Evolutionary conservation across 129 eudicot genomes (phyloP), one percentile per base, ranked within the genome.

Genomic region (Helichrysum umbraculigerum): DNA sequence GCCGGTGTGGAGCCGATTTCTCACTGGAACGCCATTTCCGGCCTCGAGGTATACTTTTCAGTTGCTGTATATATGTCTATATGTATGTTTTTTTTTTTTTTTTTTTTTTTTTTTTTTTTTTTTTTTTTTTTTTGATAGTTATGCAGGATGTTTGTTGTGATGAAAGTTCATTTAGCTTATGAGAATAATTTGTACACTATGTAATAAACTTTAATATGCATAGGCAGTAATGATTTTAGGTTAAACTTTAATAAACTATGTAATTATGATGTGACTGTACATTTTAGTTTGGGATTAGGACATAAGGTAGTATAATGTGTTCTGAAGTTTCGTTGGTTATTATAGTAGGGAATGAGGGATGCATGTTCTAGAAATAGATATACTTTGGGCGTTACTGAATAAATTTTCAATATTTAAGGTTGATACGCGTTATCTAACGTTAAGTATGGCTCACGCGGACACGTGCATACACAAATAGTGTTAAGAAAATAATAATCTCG

Each of bases 1-100:
- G 83, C 87, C 33, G 96, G 88, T 64, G 76, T 94, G 33, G 82
- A 84, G 16, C 88, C 93, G 20, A 74, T 94, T 39, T 91, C 93
- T 47, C 73, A 84, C 19, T 94, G 96, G 92, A 83, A 83, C 75
- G 16, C 68, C 59, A 84, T 94, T 11, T 87, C 99, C 25, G 91
- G 71, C 52, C 96, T 94, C 76, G 85, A 94, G 81, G 98, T 88
- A 89, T 34, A 16, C 54, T 11, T 41, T 44, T 44, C 16, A 44
- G 51, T 44, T 56, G 19, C 22, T 54, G 25, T 56, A 56, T 56
- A 6, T 57, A 57, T 57, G 12, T 57, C 6, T 57, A 5, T 56
- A 11, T 50, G 21, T 56, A n/a, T 57, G 3, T n/a, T n/a, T n/a
- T n/a, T n/a, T n/a, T n/a, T n/a, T n/a, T n/a, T n/a, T n/a, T n/a